phyloP scores from a whole-genome alignment of 306 rosid species.

The Trichosanthes cucumerina region DNA sequence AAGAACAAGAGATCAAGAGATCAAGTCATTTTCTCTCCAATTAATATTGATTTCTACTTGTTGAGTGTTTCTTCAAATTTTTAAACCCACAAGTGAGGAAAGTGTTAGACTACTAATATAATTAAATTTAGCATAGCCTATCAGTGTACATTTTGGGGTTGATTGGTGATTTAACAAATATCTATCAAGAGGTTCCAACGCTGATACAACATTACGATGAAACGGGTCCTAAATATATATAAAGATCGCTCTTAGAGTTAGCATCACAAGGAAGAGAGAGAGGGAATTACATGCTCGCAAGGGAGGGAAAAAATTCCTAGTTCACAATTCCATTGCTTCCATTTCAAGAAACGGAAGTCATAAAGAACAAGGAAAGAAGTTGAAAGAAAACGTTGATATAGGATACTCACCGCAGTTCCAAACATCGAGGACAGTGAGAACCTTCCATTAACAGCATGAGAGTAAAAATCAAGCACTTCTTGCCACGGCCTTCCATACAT shows the following conservation, averaged over 20 bases:
- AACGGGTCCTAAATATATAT: background rate
- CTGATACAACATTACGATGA: background rate
- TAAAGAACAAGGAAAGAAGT: background rate
- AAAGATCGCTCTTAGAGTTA: background rate
- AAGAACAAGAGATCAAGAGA: too few species aligned
- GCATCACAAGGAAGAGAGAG: background rate
- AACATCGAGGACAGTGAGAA: slow-evolving; percentile 37
- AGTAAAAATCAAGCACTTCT: slow-evolving; percentile 52
- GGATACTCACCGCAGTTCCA: slow-evolving; percentile 25
- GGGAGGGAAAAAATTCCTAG: background rate
- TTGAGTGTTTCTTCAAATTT: too few species aligned
- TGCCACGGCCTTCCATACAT: slow-evolving; percentile 77
- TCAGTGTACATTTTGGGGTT: too few species aligned
- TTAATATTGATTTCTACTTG: too few species aligned
- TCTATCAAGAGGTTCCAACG: background rate
- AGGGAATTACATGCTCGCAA: background rate
- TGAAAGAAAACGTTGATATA: background rate
- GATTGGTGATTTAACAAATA: too few species aligned
- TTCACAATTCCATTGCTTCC: background rate
- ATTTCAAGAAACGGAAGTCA: background rate
- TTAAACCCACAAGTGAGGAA: too few species aligned
- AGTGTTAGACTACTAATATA: too few species aligned
- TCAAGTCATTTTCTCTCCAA: too few species aligned
- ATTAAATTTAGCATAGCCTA: too few species aligned
- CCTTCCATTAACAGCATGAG: slow-evolving; percentile 33